A percentile compares a stretch with the other conserved stretches of the same genome.
phyloP scores from a whole-genome alignment of 1,284 basidiomycete species.

The Chondrostereum purpureum region DNA sequence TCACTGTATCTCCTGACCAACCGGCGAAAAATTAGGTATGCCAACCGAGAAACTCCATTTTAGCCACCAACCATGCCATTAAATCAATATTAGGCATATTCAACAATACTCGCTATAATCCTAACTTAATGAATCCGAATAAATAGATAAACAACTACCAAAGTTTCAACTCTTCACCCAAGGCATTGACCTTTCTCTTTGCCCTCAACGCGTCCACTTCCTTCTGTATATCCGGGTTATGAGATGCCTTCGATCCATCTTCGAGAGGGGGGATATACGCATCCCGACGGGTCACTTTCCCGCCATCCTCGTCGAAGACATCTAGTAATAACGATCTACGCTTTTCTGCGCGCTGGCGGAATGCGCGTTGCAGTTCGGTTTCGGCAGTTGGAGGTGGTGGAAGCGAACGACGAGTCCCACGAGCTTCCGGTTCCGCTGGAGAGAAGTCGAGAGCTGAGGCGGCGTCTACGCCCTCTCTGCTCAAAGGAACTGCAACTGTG shows the following conservation, averaged over 20 bases:
- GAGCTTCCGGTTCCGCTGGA: background rate
- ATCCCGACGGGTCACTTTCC: background rate
- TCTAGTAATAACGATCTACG: background rate
- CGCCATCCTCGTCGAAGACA: background rate
- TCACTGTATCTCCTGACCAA: no score
- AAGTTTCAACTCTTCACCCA: no score
- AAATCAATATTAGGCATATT: no score
- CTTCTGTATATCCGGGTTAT: background rate
- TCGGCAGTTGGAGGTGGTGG: background rate
- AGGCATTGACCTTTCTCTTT: background rate
- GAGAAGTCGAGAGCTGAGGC: no score
- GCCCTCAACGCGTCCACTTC: background rate
- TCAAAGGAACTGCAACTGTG: no score
- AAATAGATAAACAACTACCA: no score
- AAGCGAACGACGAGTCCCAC: background rate
- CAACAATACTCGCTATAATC: no score
- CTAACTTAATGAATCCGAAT: no score
- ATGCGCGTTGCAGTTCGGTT: background rate
- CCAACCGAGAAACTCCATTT: no score
- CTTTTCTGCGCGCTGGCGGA: background rate
- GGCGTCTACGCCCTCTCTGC: no score
- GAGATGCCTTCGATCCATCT: background rate
- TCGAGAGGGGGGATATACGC: background rate
- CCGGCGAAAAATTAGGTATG: no score
- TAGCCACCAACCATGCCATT: no score